Evolutionary conservation across 768 basidiomycete species (phyloP).

Genomic region (Lanmaoa rubissima): DNA sequence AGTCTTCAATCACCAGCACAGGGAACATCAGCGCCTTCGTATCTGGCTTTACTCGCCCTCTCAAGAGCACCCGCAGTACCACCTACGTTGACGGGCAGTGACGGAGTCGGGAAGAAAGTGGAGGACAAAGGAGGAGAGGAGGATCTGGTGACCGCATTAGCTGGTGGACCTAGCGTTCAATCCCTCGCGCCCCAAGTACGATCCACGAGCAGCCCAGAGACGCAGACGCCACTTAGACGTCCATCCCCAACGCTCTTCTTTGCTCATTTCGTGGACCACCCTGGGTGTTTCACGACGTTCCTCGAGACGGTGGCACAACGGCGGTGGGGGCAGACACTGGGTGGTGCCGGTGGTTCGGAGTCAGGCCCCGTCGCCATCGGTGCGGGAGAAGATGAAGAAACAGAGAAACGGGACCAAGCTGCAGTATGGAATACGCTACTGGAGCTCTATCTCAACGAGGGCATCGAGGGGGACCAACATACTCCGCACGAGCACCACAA

Average conservation of each 20-base stretch:
- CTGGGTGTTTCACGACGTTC: slow-evolving; percentile 78
- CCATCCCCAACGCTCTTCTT: slow-evolving; percentile 89
- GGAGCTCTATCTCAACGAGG: slow-evolving; percentile 79
- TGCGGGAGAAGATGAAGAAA: slow-evolving; percentile 41
- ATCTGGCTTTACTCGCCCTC: slow-evolving; percentile 78
- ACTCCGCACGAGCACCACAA: slow-evolving; percentile 41
- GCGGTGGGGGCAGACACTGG: slow-evolving; percentile 77
- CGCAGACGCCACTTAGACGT: slow-evolving; percentile 42
- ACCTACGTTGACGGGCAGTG: slow-evolving; percentile 39
- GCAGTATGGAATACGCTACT: slow-evolving; percentile 95
- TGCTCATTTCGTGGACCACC: slow-evolving; percentile 91
- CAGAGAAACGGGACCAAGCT: slow-evolving; percentile 66
- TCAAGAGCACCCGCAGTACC: slow-evolving; percentile 51
- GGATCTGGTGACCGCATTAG: slow-evolving; percentile 13
- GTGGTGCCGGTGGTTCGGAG: slow-evolving; percentile 28
- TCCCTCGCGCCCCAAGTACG: slow-evolving; percentile 6
- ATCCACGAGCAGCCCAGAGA: slow-evolving; percentile 7
- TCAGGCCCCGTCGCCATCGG: slow-evolving; percentile 9
- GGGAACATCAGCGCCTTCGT: slow-evolving; percentile 49
- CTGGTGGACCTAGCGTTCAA: slow-evolving; percentile 30
- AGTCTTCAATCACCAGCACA: slow-evolving; percentile 21
- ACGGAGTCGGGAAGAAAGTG: slow-evolving; percentile 20
- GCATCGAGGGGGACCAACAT: slow-evolving; percentile 23
- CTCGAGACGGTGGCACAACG: slow-evolving; percentile 81
- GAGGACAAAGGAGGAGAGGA: slow-evolving; percentile 18